A percentile compares a stretch with the other conserved stretches of the same genome.
phyloP scores from a whole-genome alignment of 306 rosid genomes.

The Spatholobus suberectus region DNA sequence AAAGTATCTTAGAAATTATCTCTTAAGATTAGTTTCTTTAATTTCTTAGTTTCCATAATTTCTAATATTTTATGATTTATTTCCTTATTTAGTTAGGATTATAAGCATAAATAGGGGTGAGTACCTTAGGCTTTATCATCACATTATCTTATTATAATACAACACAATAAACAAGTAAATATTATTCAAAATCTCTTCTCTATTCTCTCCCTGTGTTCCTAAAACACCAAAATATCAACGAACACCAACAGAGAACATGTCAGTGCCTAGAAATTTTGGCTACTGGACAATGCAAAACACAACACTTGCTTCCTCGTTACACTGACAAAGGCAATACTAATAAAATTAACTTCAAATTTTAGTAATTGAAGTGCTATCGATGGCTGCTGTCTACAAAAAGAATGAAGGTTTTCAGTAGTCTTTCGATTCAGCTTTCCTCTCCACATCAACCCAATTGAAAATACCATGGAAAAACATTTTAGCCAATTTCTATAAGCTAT shows the following conservation, averaged over 20 bases:
- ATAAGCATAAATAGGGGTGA: neutral
- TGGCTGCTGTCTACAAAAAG: neutral
- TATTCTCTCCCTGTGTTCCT: neutral
- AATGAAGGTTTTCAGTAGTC: neutral
- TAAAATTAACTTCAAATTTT: too few relatives aligned
- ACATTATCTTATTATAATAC: neutral
- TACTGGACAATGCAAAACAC: too few relatives aligned
- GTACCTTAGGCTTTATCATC: neutral
- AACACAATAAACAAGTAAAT: neutral
- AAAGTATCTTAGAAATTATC: neutral
- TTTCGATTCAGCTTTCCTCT: neutral
- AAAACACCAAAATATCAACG: too few relatives aligned
- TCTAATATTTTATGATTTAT: neutral
- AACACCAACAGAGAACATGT: neutral
- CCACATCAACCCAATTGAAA: neutral
- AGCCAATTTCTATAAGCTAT: neutral
- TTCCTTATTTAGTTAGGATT: neutral
- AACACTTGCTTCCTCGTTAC: too few relatives aligned
- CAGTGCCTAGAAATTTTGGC: neutral
- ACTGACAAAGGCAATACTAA: too few relatives aligned
- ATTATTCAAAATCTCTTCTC: neutral
- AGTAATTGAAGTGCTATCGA: neutral
- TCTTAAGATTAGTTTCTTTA: neutral
- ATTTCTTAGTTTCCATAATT: neutral
- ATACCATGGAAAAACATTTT: slow-evolving; percentile 1